A percentile compares a stretch with the other conserved stretches of the same genome.
phyloP scores from a whole-genome alignment of 129 eudicot species.

The Lactuca saligna region DNA sequence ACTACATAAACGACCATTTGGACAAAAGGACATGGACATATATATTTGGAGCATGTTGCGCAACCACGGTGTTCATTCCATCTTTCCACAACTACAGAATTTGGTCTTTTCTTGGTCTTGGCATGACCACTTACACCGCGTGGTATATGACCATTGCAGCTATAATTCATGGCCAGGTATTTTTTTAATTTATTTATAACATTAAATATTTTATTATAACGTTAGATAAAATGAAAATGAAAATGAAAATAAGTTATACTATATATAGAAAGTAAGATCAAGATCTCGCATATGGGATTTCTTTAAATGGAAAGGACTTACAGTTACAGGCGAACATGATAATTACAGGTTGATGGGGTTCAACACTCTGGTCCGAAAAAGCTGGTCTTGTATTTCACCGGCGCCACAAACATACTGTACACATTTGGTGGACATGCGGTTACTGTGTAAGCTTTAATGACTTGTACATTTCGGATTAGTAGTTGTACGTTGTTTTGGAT shows the following conservation, averaged over 20 bases:
- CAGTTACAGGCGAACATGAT: constrained; percentile 5
- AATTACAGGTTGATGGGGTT: constrained; percentile 73
- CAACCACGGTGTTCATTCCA: constrained; percentile 89
- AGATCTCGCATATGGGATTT: constrained; percentile 15
- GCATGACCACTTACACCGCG: constrained; percentile 89
- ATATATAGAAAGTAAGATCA: constrained; percentile 21
- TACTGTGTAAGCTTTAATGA: constrained; percentile 58
- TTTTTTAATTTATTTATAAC: not conserved
- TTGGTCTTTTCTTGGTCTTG: constrained; percentile 87
- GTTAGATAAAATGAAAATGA: no score
- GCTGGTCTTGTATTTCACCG: constrained; percentile 78
- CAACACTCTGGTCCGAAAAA: constrained; percentile 75
- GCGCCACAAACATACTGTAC: constrained; percentile 87
- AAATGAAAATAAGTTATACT: constrained; percentile 1
- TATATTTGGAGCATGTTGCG: constrained; percentile 92
- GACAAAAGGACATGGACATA: constrained; percentile 96
- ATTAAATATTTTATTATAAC: no score
- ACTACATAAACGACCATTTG: constrained; percentile 81
- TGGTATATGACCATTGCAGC: constrained; percentile 89
- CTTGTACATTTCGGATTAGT: constrained; percentile 4
- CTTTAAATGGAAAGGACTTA: constrained; percentile 23
- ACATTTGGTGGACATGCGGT: constrained; percentile 96
- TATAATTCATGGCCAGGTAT: constrained; percentile 81
- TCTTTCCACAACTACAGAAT: constrained; percentile 93
- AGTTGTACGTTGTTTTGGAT: constrained; percentile 1